A percentile compares a stretch with the other conserved stretches of the same genome.
Conservation (phyloP, 2,329 filamentous ascomycete species). For the Penicillium oxalicum region DNA sequence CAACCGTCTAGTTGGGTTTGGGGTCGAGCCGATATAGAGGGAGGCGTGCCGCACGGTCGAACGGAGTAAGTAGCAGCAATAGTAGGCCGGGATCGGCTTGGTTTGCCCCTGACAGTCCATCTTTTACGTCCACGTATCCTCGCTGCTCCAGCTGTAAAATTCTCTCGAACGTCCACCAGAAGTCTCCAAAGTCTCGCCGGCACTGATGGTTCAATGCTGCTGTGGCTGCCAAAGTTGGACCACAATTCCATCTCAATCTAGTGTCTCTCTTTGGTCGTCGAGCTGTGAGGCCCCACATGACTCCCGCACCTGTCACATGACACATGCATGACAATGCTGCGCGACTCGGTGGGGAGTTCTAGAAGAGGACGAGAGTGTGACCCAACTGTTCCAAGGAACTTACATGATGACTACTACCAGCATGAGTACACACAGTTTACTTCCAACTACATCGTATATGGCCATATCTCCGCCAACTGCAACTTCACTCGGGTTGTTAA, state of each 20-base stretch:
- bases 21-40: slow-evolving; percentile 88
- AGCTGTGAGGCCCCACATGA: not conserved
- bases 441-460: too few relatives aligned
- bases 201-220: too few relatives aligned
- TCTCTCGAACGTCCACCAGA: not conserved
- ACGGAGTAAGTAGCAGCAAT: slow-evolving; percentile 86
- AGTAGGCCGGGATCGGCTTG: slow-evolving; percentile 73
- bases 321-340: too few relatives aligned
- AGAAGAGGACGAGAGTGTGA: not conserved
- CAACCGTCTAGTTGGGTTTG: slow-evolving; percentile 75
- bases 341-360: too few relatives aligned
- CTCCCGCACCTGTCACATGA: not conserved
- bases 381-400: too few relatives aligned
- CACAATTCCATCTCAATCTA: too few relatives aligned
- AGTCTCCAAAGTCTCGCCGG: too few relatives aligned
- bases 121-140: not conserved
- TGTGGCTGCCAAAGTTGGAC: too few relatives aligned
- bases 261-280: not conserved
- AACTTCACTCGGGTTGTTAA: too few relatives aligned
- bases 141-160: not conserved
- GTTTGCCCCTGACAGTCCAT: slow-evolving; percentile 30
- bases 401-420: too few relatives aligned
- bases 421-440: not conserved
- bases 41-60: slow-evolving; percentile 65
- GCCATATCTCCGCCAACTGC: too few relatives aligned